Evolutionary conservation across 805 yeast genomes (phyloP).

Genomic region (Schwanniomyces sp.): DNA sequence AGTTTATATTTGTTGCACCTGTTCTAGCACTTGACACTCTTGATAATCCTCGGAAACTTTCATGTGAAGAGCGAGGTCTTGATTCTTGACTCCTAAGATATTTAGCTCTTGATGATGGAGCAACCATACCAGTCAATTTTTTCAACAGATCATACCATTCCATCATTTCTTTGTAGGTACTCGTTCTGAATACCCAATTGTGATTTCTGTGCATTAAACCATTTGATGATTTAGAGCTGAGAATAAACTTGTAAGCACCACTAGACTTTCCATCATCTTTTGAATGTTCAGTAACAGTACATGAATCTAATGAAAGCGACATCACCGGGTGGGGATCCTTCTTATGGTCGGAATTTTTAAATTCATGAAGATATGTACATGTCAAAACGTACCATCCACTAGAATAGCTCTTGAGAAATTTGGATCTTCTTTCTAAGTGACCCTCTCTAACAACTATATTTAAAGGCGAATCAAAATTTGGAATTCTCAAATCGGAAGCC

Average conservation of each 20-base stretch:
- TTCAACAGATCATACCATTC: constrained; percentile 83
- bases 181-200: constrained; percentile 95
- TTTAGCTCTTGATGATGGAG: constrained; percentile 58
- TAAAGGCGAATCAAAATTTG: constrained; percentile 67
- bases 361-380: constrained; percentile 85
- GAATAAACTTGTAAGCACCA: constrained; percentile 70
- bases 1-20: constrained; percentile 11
- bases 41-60: constrained; percentile 9
- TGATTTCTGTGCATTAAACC: constrained; percentile 80
- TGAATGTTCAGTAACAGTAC: constrained; percentile 81
- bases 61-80: neutral
- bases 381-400: constrained; percentile 91
- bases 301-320: constrained; percentile 77
- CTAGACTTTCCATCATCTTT: constrained; percentile 61
- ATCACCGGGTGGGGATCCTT: constrained; percentile 79
- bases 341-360: constrained; percentile 77
- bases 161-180: constrained; percentile 74
- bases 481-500: constrained; percentile 56
- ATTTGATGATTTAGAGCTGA: constrained; percentile 67
- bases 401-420: constrained; percentile 87
- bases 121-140: constrained; percentile 59
- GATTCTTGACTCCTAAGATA: constrained; percentile 13
- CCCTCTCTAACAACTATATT: constrained; percentile 70
- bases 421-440: constrained; percentile 82
- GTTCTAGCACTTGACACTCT: constrained; percentile 18